Evolutionary conservation across 2,329 filamentous ascomycete species (phyloP).

Genomic region (Sporothrix pallida): DNA sequence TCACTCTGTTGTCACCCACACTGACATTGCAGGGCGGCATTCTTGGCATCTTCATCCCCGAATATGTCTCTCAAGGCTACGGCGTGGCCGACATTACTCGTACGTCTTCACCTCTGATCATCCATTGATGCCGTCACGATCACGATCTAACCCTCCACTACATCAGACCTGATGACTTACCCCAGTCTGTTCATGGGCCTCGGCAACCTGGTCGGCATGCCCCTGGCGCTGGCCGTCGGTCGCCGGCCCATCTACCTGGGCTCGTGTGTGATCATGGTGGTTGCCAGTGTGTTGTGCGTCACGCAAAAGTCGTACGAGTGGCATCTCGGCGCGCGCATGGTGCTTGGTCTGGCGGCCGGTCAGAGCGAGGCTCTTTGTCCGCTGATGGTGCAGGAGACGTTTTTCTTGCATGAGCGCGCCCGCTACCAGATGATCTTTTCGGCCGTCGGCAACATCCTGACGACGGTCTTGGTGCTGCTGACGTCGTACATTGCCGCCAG

Average conservation of each 20-base stretch:
- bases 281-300: not conserved
- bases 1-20: not conserved
- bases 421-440: constrained; percentile 20
- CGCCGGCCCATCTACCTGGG: constrained; percentile 1
- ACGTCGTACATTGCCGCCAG: constrained; percentile 14
- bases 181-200: constrained; percentile 1
- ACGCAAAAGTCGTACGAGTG: constrained; percentile 5
- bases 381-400: not conserved
- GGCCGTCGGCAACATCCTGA: not conserved
- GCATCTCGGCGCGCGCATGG: constrained; percentile 12
- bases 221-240: not conserved
- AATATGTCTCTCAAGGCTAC: constrained; percentile 6
- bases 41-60: constrained; percentile 3
- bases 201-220: constrained; percentile 10
- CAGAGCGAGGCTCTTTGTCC: not conserved
- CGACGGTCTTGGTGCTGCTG: not conserved
- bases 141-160: not conserved
- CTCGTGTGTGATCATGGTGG: not conserved
- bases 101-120: not conserved
- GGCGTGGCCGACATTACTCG: constrained; percentile 14
- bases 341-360: not conserved
- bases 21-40: not conserved
- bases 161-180: not conserved
- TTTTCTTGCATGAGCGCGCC: not conserved
- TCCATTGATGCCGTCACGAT: too few species aligned